Evolutionary conservation across 2,329 filamentous ascomycete genomes (phyloP), one percentile per base, ranked within the genome.

Genomic region (Monascus ruber): DNA sequence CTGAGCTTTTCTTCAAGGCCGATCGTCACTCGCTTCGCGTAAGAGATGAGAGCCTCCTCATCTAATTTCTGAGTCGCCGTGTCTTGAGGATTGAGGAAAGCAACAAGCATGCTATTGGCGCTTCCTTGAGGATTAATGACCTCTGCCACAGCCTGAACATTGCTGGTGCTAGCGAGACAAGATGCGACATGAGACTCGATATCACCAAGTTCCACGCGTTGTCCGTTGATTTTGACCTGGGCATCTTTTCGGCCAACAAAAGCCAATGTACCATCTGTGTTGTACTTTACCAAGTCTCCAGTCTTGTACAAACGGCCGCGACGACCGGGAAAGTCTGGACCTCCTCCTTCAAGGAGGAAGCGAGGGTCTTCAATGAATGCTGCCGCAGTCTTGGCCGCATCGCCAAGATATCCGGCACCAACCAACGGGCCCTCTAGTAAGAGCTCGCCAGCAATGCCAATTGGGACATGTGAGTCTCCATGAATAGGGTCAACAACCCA

Each of bases 391-490:
- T 26, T 25, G 5, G 7, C 26, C 6, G 26, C 8, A 36, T 36
- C 17, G 17, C 17, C 8, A 5, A 58, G 32, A 36, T 62, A 64
- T 2, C 53, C 56, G 33, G 45, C 42, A 3, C 46, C 60, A 1
- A 63, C 47, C n/a, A 54, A 48, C 0, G 57, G 55, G 0, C 58
- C 59, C 41, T 64, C 56, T 6, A 65, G 37, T 5, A 59, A 42
- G 33, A 65, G 28, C 42, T 65, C 61, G 5, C 61, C 62, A 4
- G 59, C 45, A 5, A 38, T 36, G 2, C 58, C 60, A n/a, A 50
- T 31, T 2, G 58, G n/a, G 9, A 10, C n/a, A 5, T 6, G 10
- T 10, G 6, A 6, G 28, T 31, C 28, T 6, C 6, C 6, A 6
- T 6, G 6, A 31, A 6, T 6, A 31, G 28, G 28, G 28, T 31